Evolutionary conservation across 371 early-diverging fungal genomes (phyloP), one percentile per base, ranked within the genome.

Genomic region (Apophysomyces variabilis): DNA sequence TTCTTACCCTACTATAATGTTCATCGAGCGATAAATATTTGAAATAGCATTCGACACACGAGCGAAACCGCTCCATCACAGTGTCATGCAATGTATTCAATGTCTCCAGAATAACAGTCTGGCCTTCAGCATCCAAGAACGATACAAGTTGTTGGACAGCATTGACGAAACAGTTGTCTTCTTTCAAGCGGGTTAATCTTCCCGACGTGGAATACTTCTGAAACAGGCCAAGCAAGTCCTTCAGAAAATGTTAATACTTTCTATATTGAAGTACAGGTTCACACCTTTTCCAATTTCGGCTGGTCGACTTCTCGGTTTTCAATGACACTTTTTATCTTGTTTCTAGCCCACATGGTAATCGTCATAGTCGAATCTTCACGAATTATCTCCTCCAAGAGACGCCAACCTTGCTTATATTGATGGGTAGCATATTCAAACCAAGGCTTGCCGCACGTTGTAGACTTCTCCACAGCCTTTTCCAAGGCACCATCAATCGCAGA

Each of bases 381-480:
- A 1, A 59, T 16, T 1, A 79, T 50, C 38, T 87, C 90, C 50
- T 90, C 89, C 57, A 90, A 59, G 13, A 89, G 76, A 11, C 79
- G 78, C 84, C 86, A 84, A 0, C 86, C 91, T 67, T 84, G 82
- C 57, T 84, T 82, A 60, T 91, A 88, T 56, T 85, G 79, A 59
- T 86, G 86, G 9, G 84, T 79, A 6, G 85, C 89, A 66, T 82
- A 87, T 7, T 79, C 78, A 60, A 87, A 89, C 92, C 92, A 91
- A 0, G 87, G 79, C 56, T 86, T 87, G 7, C 74, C 74, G 44
- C 69, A 57, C 0, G 37, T 61, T 6, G n/a, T 44, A 32, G 66
- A 62, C n/a, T 62, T 72, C 35, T 76, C 71, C 18, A 76, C 65
- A 1, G 82, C 66, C 54, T 72, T 76, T 11, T 69, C 58, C 9